phyloP scores from a whole-genome alignment of 2,329 filamentous ascomycete genomes.

The Colletotrichum lentis region DNA sequence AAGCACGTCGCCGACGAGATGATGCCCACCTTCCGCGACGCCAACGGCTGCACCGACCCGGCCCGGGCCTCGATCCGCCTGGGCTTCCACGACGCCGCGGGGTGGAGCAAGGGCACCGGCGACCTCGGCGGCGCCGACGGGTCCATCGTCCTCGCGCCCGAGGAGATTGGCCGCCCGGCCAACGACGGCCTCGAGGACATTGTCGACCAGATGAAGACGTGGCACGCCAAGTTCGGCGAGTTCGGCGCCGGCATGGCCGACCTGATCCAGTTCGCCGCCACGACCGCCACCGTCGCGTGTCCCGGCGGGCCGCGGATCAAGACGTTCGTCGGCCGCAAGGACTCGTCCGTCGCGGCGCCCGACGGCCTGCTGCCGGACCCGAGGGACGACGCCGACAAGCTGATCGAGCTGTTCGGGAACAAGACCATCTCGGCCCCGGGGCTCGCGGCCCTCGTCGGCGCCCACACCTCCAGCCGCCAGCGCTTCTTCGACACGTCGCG shows the following conservation, averaged over 20 bases:
- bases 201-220: constrained; percentile 48
- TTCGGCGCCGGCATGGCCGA: constrained; percentile 59
- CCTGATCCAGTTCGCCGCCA: constrained; percentile 62
- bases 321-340: constrained; percentile 60
- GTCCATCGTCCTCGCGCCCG: constrained; percentile 50
- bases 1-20: constrained; percentile 53
- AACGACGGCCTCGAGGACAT: constrained; percentile 59
- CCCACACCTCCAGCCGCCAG: constrained; percentile 61
- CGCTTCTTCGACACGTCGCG: constrained; percentile 52
- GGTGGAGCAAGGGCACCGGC: constrained; percentile 50
- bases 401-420: constrained; percentile 58
- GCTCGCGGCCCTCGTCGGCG: constrained; percentile 62
- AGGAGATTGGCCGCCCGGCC: constrained; percentile 49
- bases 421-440: constrained; percentile 62
- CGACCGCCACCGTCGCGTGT: constrained; percentile 58
- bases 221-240: constrained; percentile 54
- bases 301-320: constrained; percentile 57
- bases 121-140: constrained; percentile 57
- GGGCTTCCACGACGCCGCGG: constrained; percentile 58
- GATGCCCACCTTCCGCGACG: constrained; percentile 47
- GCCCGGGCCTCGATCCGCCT: constrained; percentile 56
- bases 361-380: constrained; percentile 55
- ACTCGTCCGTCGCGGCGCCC: constrained; percentile 52
- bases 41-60: constrained; percentile 52
- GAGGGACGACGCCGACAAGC: constrained; percentile 52